Evolutionary conservation across 2,329 filamentous ascomycete species (phyloP), one percentile per base, ranked within the genome.

Genomic region (Ophiostoma ulmi): DNA sequence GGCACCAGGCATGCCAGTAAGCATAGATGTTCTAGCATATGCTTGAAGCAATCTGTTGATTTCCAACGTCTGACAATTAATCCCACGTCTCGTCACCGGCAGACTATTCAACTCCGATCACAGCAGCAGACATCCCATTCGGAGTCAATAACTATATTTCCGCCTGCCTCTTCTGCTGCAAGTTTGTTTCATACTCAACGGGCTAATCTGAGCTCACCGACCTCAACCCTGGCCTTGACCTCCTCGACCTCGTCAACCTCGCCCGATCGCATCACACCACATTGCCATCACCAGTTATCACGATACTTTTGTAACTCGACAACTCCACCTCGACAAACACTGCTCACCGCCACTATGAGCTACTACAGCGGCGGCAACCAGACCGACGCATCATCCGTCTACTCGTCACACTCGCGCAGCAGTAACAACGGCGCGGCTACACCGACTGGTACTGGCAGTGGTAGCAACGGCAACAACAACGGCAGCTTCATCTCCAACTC

Each of bases 401-500:
- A 73, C 14, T 69, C 73, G 35, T 39, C 70, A 7, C 35, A 52
- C 67, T 72, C 71, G 20, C 70, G 73, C 4, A n/a, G 26, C 61
- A 38, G 17, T 35, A 8, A 7, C 61, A n/a, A 20, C 44, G 73
- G 74, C 35, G 67, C 55, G 1, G 22, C 58, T 11, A 63, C 58
- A 14, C 55, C 55, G 55, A 61, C 55, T n/a, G 44, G 22, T 22
- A 31, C 20, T 55, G 20, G 36, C 76, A 74, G 65, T 77, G 74
- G 75, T 78, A 11, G 74, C 76, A 48, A 14, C 22, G 22, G 13
- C 65, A 67, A 14, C 65, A 31, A 8, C 65, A 31, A 48, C 41
- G 72, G 74, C 38, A 66, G 74, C 66, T 76, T 77, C 67, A 75
- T 79, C 36, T 72, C 78, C 22, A 76, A 74, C 26, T 78, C 78